Percentiles rank a stretch among this genome's conserved stretches.
These are phyloP conservation scores for Penicillium sp. DNA, from an alignment of 2,329 filamentous ascomycete species.

Conservation along the genomic window DNA sequence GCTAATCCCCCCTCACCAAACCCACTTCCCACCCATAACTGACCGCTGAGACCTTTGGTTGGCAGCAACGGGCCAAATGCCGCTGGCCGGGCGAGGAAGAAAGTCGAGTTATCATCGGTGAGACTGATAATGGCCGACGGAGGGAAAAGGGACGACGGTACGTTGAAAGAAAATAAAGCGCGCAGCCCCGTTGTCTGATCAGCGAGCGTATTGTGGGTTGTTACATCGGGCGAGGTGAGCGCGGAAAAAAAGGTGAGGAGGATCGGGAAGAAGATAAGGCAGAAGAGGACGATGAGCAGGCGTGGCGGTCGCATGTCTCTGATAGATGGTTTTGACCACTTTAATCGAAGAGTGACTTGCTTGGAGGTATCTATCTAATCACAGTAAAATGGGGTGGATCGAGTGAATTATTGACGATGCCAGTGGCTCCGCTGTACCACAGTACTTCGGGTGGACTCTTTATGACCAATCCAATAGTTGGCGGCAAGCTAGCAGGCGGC, in stretches of 20 bases:
- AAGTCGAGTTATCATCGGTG: conserved; percentile 96
- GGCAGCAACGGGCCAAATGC: conserved; percentile 85
- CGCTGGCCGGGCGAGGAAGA: conserved; percentile 88
- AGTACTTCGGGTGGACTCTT: conserved; percentile 16
- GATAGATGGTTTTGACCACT: conserved; percentile 2
- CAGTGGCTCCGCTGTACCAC: conserved; percentile 19
- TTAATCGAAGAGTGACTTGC: neutral
- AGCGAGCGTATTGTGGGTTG: conserved; percentile 37
- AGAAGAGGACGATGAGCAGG: conserved; percentile 46
- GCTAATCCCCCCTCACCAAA: conserved; percentile 69
- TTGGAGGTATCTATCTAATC: neutral
- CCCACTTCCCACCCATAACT: conserved; percentile 89
- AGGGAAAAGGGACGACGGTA: conserved; percentile 84
- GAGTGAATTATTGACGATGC: conserved; percentile 14
- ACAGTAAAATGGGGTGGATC: conserved; percentile 5
- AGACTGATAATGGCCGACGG: conserved; percentile 94
- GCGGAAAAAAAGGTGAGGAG: conserved; percentile 49
- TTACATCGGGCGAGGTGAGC: conserved; percentile 40
- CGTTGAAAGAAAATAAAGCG: conserved; percentile 67
- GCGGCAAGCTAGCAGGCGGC: conserved; percentile 26
- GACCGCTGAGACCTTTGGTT: conserved; percentile 73
- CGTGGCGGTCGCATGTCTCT: conserved; percentile 48
- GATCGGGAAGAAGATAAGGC: conserved; percentile 49
- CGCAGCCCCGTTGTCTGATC: conserved; percentile 49
- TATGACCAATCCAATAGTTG: conserved; percentile 37